Base-by-base conservation (phyloP, 2,329 filamentous ascomycete genomes). In the Colletotrichum phormii region DNA sequence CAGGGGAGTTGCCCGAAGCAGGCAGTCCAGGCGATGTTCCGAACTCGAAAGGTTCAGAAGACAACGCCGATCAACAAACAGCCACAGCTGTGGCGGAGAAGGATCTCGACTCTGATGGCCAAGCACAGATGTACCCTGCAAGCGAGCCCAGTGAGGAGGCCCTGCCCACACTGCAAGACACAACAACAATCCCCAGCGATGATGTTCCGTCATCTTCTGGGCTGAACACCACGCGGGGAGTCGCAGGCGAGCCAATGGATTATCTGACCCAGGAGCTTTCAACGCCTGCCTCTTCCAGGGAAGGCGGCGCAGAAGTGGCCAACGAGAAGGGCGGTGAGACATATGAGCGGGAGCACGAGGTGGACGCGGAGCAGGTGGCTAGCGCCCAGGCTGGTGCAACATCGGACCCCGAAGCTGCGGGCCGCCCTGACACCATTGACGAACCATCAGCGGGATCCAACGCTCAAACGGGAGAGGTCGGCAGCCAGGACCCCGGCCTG, bases 281-380 rank as follows among this genome's bases (percentile, higher is more conserved):
- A 24, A 29, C 57, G 51, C 35, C 49, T 58, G 33, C 55, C 29
- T 62, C 49, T 37, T 58, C 42, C 54, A 66, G 55, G 24, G 51
- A 24, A n/a, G 29, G 22, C 24, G 64, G 24, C 57, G 42, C 53
- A 13, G 65, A 58, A 22, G 55, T 55, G 57, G 58, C 51, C 68
- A 72, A 72, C 61, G 61, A 57, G 61, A 71, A 71, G 68, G 42
- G 71, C 71, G 71, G 71, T 73, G 67, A 73, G 68, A 67, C 71
- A 63, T 26, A 46, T 24, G 42, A 65, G 51, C 49, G 49, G 49
- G 35, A 65, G 51, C 49, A 35, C 35, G 49, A 66, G 42, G 54
- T 26, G 18, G 67, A 37, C 61, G 67, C 61, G 49, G 71, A 67
- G 71, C 61, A 58, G 46, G 58, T 58, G 62, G 63, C 57, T 67